Conservation (phyloP, 2,329 filamentous ascomycete species). For the Pleoardoris graminearum region DNA sequence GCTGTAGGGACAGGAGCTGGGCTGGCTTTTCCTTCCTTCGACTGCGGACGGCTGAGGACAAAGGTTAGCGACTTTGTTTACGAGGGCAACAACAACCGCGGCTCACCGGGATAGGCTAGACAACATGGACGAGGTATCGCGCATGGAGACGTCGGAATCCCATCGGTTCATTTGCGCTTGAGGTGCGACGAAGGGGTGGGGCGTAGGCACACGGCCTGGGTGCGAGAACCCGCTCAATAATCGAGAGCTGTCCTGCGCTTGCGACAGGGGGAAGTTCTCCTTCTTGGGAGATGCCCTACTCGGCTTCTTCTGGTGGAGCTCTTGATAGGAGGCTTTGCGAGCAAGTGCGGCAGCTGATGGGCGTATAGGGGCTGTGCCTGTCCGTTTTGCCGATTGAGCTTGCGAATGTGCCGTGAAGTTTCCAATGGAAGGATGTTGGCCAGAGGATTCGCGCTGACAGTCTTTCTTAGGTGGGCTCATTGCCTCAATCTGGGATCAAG, state of each 20-base stretch:
- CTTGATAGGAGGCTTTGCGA: conserved; percentile 29
- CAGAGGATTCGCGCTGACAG: conserved; percentile 43
- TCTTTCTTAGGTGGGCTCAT: conserved; percentile 60
- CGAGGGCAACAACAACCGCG: too few relatives aligned
- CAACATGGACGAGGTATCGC: conserved; percentile 23
- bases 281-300: conserved; percentile 23
- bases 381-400: conserved; percentile 21
- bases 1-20: conserved; percentile 22
- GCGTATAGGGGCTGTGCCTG: conserved; percentile 16
- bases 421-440: conserved; percentile 5
- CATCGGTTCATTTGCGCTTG: conserved; percentile 11
- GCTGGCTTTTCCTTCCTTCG: conserved; percentile 16
- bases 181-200: conserved; percentile 20
- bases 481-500: conserved; percentile 19
- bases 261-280: conserved; percentile 19
- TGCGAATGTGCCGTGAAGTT: conserved; percentile 12
- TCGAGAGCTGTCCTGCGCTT: conserved; percentile 7
- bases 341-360: conserved; percentile 31
- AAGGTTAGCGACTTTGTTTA: not conserved
- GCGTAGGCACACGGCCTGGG: conserved; percentile 22
- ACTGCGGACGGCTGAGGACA: not conserved
- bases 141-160: conserved; percentile 28
- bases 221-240: conserved; percentile 15
- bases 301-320: conserved; percentile 19
- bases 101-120: conserved; percentile 17